Evolutionary conservation across 306 rosid species (phyloP).

Genomic region (Styphnolobium japonicum): DNA sequence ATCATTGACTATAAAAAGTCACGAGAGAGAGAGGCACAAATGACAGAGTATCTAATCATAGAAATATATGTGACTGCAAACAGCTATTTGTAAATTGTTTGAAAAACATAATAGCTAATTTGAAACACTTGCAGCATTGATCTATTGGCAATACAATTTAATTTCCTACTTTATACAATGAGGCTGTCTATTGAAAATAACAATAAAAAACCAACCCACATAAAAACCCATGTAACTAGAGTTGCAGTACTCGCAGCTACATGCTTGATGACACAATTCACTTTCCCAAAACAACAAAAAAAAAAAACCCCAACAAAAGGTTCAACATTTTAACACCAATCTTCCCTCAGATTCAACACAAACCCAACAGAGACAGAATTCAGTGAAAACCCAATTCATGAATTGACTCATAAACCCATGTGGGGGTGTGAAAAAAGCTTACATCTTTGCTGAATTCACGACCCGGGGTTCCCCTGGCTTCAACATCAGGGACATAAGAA

Average conservation of each 20-base stretch:
- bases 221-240: background rate
- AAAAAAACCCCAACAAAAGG: background rate
- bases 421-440: slow-evolving; percentile 25
- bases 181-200: background rate
- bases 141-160: background rate
- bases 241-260: background rate
- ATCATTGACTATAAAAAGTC: background rate
- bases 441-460: slow-evolving; percentile 49
- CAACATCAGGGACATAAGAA: slow-evolving; percentile 81
- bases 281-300: slow-evolving; percentile 7
- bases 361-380: background rate
- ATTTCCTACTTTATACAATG: background rate
- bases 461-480: slow-evolving; percentile 35
- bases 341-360: background rate
- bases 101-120: background rate
- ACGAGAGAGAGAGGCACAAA: background rate
- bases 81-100: background rate
- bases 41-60: background rate
- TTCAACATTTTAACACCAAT: background rate
- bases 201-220: background rate
- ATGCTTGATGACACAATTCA: background rate
- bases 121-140: slow-evolving; percentile 12
- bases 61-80: background rate
- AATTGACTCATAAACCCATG: background rate
- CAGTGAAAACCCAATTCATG: slow-evolving; percentile 8